Base-by-base conservation (phyloP, 768 basidiomycete species). In the Boletus reticulatus region DNA sequence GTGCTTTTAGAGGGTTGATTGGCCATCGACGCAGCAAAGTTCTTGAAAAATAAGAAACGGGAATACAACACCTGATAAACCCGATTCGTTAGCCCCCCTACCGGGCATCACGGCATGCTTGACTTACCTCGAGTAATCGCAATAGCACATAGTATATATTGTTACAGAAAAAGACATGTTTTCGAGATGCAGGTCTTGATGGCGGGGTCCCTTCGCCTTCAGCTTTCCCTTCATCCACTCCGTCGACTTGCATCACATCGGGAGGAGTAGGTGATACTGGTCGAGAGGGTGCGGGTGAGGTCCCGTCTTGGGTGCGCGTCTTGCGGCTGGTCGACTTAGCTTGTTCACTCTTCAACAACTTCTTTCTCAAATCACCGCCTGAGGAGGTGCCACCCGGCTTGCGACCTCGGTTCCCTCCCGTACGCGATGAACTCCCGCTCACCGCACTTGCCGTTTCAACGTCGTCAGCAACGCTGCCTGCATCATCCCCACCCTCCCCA, bases 131-230 rank as follows among this genome's bases (percentile, higher is more conserved):
- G 41, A 98, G 70, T 47, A 95, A 75, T 34, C 96, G 84, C 63
- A 98, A 72, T 22, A 98, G 73, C 11, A 84, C 82, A 75, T 98
- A 99, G 66, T 92, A 92, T 22, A 85, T 79, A 19, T 91, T 93
- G 72, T 97, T 98, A 56, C 87, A 85, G 73, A 92, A 98, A 73
- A 98, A 94, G 36, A 84, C 80, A 44, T 71, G 75, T 52, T 81
- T 79, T 48, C 80, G 78, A 53, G 82, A 68, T 0, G 72, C 69
- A 0, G 60, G 56, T 19, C 70, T 66, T 49, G 70, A 69, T n/a
- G 69, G 69, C 19, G 51, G 38, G 32, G 38, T 9, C 7, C 36
- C 17, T 37, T 65, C 63, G 39, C 37, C 56, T 37, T 61, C 62
- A 3, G 14, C 42, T 8, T 62, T 66, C 8, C 63, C 66, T 48